These are phyloP conservation scores for Hebeloma cylindrosporum DNA, from an alignment of 768 basidiomycete species.

Conservation along the genomic window DNA sequence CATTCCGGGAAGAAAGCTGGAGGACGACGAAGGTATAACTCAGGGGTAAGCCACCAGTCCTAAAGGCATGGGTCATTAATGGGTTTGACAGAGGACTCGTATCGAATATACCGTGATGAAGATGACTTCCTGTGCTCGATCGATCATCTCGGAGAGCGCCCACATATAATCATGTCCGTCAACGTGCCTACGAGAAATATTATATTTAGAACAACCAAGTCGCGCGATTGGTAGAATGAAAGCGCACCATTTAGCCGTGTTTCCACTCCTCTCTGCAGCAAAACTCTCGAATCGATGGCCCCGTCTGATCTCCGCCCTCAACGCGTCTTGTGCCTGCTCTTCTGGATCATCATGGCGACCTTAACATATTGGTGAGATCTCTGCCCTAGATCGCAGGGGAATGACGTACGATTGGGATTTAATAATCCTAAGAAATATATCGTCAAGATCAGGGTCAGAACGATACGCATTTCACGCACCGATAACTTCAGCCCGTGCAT, in stretches of 20 bases:
- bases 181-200: constrained; percentile 55
- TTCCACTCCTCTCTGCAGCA: constrained; percentile 65
- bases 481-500: constrained; percentile 43
- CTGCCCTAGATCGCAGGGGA: not conserved
- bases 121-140: constrained; percentile 76
- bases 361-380: constrained; percentile 11
- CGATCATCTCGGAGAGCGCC: constrained; percentile 89
- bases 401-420: constrained; percentile 44
- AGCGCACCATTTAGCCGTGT: constrained; percentile 78
- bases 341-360: constrained; percentile 76
- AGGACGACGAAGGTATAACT: constrained; percentile 91
- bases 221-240: not conserved
- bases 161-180: constrained; percentile 98
- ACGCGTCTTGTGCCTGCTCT: constrained; percentile 68
- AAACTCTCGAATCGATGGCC: constrained; percentile 87
- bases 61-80: constrained; percentile 23
- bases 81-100: not conserved
- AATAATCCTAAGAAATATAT: constrained; percentile 32
- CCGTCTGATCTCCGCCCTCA: constrained; percentile 72
- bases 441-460: not conserved
- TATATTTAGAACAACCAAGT: constrained; percentile 19
- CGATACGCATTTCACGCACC: constrained; percentile 21
- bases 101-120: constrained; percentile 68
- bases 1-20: constrained; percentile 83
- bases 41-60: constrained; percentile 96